phyloP scores from a whole-genome alignment of 441 rosid genomes.

The Raphanus hybrid region DNA sequence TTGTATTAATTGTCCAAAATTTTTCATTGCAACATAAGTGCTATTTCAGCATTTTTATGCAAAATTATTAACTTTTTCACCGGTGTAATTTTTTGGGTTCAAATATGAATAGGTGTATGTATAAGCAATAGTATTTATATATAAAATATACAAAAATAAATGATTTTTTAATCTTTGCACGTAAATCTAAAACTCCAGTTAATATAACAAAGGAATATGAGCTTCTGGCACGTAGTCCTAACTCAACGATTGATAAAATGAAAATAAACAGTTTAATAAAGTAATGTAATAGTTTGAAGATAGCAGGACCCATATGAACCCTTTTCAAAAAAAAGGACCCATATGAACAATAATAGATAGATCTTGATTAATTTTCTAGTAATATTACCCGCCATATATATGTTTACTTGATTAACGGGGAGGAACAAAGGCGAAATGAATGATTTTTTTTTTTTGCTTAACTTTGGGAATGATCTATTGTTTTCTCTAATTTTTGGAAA shows the following conservation, averaged over 20 bases:
- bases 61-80: too few relatives aligned
- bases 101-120: too few relatives aligned
- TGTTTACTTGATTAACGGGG: constrained; percentile 7
- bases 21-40: too few relatives aligned
- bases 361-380: constrained; percentile 4
- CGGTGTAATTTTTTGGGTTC: too few relatives aligned
- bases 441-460: too few relatives aligned
- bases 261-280: neutral
- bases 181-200: too few relatives aligned
- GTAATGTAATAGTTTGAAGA: neutral
- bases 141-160: too few relatives aligned
- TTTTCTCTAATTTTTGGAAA: neutral
- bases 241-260: neutral
- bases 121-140: too few relatives aligned
- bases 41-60: too few relatives aligned
- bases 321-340: neutral
- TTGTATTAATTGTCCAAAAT: too few relatives aligned
- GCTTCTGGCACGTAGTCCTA: constrained; percentile 5
- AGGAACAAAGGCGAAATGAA: neutral
- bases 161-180: too few relatives aligned
- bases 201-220: neutral
- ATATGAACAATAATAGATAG: neutral
- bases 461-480: neutral
- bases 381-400: constrained; percentile 37
- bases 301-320: neutral